Conservation (phyloP, 345 rosid species). For the Cardiospermum halicacabum region DNA sequence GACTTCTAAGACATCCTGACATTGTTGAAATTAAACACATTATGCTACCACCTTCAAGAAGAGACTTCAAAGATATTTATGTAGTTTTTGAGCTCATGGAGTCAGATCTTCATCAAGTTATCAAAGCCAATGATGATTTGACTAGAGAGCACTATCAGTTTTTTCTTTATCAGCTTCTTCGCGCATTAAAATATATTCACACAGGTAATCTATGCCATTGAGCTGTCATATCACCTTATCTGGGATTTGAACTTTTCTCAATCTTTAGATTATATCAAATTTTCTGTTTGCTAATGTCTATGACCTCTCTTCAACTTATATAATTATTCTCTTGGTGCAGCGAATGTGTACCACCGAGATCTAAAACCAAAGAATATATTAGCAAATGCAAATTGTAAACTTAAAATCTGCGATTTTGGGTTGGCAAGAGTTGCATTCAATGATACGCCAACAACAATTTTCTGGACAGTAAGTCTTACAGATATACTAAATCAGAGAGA, state of each 20-base stretch:
- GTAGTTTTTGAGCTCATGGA: slow-evolving; percentile 99
- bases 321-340: slow-evolving; percentile 48
- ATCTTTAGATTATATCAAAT: background rate
- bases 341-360: slow-evolving; percentile 91
- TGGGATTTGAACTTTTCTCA: background rate
- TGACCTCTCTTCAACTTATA: background rate
- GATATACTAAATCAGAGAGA: slow-evolving; percentile 1
- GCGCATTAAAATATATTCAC: slow-evolving; percentile 89
- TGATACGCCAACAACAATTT: slow-evolving; percentile 80
- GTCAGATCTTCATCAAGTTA: slow-evolving; percentile 94
- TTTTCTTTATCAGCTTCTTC: slow-evolving; percentile 87
- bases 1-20: slow-evolving; percentile 85
- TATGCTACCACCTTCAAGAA: slow-evolving; percentile 88
- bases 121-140: slow-evolving; percentile 94
- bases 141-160: slow-evolving; percentile 93
- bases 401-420: slow-evolving; percentile 95
- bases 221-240: background rate
- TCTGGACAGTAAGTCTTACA: slow-evolving; percentile 76
- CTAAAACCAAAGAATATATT: slow-evolving; percentile 92
- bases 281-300: background rate
- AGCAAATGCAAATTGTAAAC: slow-evolving; percentile 98
- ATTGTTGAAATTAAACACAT: slow-evolving; percentile 94
- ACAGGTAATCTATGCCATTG: slow-evolving; percentile 45
- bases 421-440: slow-evolving; percentile 92
- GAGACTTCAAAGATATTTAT: slow-evolving; percentile 92